These are phyloP conservation scores for Silene uniflora DNA, from an alignment of 148 eudicot species.

Conservation along the genomic window DNA sequence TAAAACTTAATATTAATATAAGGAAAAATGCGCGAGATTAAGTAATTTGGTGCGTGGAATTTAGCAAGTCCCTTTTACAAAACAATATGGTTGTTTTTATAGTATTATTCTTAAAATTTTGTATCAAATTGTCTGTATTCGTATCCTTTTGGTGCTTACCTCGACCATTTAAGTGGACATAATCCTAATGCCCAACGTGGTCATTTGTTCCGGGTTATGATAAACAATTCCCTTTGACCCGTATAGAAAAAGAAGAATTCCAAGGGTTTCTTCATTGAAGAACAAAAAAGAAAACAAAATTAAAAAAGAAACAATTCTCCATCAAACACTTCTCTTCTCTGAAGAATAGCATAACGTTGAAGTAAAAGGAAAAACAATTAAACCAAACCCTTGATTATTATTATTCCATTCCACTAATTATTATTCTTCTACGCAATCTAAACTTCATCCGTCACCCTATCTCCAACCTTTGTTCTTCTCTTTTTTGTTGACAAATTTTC, in stretches of 20 bases:
- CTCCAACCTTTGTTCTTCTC: background rate
- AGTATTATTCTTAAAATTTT: no score
- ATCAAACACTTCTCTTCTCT: constrained; percentile 11
- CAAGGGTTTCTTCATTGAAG: no score
- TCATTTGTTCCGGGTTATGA: no score
- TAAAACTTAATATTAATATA: no score
- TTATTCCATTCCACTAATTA: background rate
- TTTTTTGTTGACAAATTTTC: background rate
- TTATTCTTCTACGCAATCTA: constrained; percentile 38
- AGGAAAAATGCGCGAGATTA: no score
- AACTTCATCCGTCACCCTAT: constrained; percentile 10
- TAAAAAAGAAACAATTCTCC: constrained; percentile 9
- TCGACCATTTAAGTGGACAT: no score
- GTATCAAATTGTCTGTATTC: no score
- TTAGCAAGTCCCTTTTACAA: no score
- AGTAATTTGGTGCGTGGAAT: no score
- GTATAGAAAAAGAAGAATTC: background rate
- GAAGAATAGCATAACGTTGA: constrained; percentile 2
- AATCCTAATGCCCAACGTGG: no score
- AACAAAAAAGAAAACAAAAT: background rate
- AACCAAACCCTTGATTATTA: background rate
- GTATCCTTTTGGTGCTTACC: no score
- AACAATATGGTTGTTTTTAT: no score
- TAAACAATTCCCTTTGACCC: background rate
- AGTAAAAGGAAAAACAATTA: background rate